Conservation (phyloP, 2,329 filamentous ascomycete species). For the Drechslera avenae region DNA sequence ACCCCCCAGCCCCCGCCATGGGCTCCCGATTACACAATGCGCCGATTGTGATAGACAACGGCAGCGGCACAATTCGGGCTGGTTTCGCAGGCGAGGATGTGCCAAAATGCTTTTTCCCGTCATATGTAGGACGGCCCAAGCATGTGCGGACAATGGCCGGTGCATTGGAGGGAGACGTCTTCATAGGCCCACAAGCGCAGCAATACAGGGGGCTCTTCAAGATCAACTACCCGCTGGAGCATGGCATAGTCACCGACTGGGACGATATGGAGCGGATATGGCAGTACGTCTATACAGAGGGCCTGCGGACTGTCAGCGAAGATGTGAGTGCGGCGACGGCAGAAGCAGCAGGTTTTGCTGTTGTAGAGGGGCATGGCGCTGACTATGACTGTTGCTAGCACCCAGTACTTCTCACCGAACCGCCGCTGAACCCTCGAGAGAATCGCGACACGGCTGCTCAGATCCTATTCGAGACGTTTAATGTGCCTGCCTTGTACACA, state of each 20-base stretch:
- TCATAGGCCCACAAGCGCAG: conserved; percentile 90
- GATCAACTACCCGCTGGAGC: conserved; percentile 93
- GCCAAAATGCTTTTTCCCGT: conserved; percentile 96
- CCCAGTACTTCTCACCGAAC: conserved; percentile 93
- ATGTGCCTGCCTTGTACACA: conserved; percentile 93
- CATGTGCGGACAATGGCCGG: conserved; percentile 94
- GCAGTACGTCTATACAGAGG: conserved; percentile 96
- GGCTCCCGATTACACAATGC: conserved; percentile 86
- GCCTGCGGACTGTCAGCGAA: conserved; percentile 94
- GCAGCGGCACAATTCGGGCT: conserved; percentile 94
- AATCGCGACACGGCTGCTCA: conserved; percentile 97
- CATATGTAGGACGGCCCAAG: conserved; percentile 94
- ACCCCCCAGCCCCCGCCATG: conserved; percentile 52
- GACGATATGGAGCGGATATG: conserved; percentile 99
- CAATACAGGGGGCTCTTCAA: conserved; percentile 92
- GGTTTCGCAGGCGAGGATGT: conserved; percentile 96
- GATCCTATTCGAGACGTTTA: conserved; percentile 98
- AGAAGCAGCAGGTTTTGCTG: conserved; percentile 11
- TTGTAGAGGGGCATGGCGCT: conserved; percentile 14
- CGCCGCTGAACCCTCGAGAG: conserved; percentile 89
- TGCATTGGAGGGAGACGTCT: conserved; percentile 93
- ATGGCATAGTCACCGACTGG: conserved; percentile 99
- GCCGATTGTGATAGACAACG: conserved; percentile 98
- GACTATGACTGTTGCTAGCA: conserved; percentile 61
- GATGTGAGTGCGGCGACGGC: conserved; percentile 64